Base-by-base conservation (phyloP, 2,329 filamentous ascomycete genomes). In the Epichloe glyceriae region DNA sequence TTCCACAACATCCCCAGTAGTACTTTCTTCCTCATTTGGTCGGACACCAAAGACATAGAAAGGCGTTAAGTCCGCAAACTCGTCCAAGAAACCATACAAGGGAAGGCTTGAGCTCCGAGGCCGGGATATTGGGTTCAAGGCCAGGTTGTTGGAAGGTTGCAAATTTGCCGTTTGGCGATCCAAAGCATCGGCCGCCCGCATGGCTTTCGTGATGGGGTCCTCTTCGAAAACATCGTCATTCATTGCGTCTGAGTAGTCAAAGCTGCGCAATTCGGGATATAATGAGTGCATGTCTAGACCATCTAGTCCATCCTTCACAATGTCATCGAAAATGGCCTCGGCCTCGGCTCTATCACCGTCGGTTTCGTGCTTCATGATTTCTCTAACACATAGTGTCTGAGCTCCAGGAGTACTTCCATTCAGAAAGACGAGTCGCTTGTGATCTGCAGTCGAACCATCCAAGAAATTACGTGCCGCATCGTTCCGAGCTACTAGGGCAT, bases 181-280 rank as follows among this genome's bases (percentile, higher is more conserved):
- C 38, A 82, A 67, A 2, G 72, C 73, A 50, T 82, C 78, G 7
- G 78, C 79, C 15, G 76, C 77, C 57, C 73, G 70, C 76, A 81
- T 82, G 37, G 78, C 77, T 56, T 66, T 70, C 20, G 69, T 72
- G 51, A 71, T 73, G 43, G 76, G 75, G 56, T 80, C 76, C 41
- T 70, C 65, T 37, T 61, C 57, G 53, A 75, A 75, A 56, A 70
- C 64, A n/a, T 58, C 57, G 52, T 40, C 26, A 7, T 46, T 38
- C 15, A 42, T 19, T 30, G 30, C 37, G n/a, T 19, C 26, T 37
- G 46, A 38, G 33, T 37, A 43, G 14, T 42, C 48, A 20, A 53
- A 52, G 4, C 46, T 30, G 30, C 17, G 57, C 40, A 51, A 57
- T 52, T 56, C 59, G 45, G 58, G 15, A 11, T 44, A 55, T 19